Base-by-base conservation (phyloP, 768 basidiomycete species). In the Terana coerulea region DNA sequence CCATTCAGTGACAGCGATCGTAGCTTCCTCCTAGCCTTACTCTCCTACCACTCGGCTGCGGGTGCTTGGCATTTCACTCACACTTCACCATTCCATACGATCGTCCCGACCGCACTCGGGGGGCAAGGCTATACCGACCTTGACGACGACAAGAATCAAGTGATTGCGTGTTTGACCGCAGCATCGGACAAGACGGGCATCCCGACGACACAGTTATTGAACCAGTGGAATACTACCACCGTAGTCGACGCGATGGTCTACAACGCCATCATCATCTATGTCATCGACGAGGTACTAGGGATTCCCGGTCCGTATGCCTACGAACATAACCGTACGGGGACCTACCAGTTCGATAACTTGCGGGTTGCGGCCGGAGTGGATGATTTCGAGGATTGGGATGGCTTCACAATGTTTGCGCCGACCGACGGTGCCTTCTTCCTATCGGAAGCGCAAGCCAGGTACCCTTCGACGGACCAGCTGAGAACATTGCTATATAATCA, bases 1-100 rank as follows among this genome's bases (percentile, higher is more conserved):
- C 17, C 22, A 2, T 51, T 29, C 24, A 9, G 29, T 12, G 10
- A 9, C 11, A 22, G 30, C 25, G 24, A 29, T 36, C 35, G 35
- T 17, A 17, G 8, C 6, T 47, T 46, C 19, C 35, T 47, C 2
- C 9, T n/a, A n/a, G 28, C 34, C 10, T 10, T 52, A 2, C 28
- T 52, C 5, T 25, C 28, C 10, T 52, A 52, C 35, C 51, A 52
- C 26, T 44, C 47, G 5, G 7, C 47, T 22, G 44, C 51, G 4
- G 51, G 51, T 7, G 37, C 33, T 3, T 46, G 24, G 31, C 5
- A 21, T 3, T 15, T 21, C 14, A 34, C n/a, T n/a, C n/a, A 45
- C 29, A 31, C 46, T 9, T 33, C 31, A 2, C 3, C 24, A 15
- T 33, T 34, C 5, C 10, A 19, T 9, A 42, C 49, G 3, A 41